Percentiles rank a stretch among this genome's conserved stretches.
These are phyloP conservation scores for Cymbidium sinense DNA, from an alignment of 106 monocot genomes.

Conservation along the genomic window DNA sequence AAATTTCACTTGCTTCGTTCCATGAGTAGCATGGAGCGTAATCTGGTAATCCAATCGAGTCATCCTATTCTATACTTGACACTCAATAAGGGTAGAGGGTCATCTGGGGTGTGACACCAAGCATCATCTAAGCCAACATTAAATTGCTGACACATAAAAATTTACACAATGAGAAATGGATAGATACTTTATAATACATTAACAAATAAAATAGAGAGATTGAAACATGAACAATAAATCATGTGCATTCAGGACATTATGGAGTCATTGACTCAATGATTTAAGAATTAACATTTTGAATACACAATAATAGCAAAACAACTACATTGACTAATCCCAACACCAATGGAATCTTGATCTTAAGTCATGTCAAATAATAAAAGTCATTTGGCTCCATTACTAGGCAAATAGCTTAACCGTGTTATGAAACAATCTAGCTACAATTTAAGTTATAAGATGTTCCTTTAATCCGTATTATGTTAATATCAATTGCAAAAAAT, in stretches of 20 bases:
- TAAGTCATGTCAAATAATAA: not conserved
- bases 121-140: not conserved
- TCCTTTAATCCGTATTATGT: not conserved
- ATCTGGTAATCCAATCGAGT: too few species aligned
- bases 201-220: not conserved
- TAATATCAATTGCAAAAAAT: not conserved
- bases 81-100: too few species aligned
- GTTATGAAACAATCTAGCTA: not conserved
- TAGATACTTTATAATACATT: not conserved
- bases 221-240: not conserved
- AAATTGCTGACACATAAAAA: not conserved
- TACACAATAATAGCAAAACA: not conserved
- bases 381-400: not conserved
- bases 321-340: not conserved
- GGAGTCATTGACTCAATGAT: not conserved
- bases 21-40: too few species aligned
- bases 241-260: not conserved
- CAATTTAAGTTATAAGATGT: not conserved
- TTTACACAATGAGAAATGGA: not conserved
- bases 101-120: too few species aligned
- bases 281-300: not conserved
- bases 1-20: too few species aligned
- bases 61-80: too few species aligned
- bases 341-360: not conserved
- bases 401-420: not conserved